These are phyloP conservation scores for Dichotomocladium elegans DNA, from an alignment of 371 early-diverging fungal species.

Conservation along the genomic window DNA sequence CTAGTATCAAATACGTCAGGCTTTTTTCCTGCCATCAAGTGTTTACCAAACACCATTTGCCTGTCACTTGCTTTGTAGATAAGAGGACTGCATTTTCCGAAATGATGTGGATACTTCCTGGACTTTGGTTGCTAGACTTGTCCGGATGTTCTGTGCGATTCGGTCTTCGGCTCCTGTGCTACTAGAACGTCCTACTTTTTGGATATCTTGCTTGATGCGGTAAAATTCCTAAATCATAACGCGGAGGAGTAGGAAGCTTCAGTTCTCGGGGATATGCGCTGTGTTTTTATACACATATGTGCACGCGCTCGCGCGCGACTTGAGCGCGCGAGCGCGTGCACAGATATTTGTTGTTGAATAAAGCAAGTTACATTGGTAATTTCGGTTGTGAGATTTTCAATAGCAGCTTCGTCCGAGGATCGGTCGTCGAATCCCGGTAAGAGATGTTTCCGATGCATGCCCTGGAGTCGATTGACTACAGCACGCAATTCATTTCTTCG, in stretches of 20 bases:
- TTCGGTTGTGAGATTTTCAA: slow-evolving; percentile 74
- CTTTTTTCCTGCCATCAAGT: too few relatives aligned
- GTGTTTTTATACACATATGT: too few relatives aligned
- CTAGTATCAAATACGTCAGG: slow-evolving; percentile 7
- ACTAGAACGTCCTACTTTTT: slow-evolving; percentile 59
- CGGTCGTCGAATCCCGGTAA: slow-evolving; percentile 94
- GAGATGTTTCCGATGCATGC: slow-evolving; percentile 85
- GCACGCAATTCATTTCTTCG: background rate
- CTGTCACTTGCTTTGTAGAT: slow-evolving; percentile 72
- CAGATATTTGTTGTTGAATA: too few relatives aligned
- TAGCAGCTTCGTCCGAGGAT: slow-evolving; percentile 78
- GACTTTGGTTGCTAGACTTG: slow-evolving; percentile 82
- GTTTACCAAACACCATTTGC: background rate
- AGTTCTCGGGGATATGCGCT: too few relatives aligned
- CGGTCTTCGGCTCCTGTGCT: slow-evolving; percentile 44
- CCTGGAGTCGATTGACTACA: slow-evolving; percentile 80
- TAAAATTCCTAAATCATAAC: slow-evolving; percentile 70
- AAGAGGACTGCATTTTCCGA: slow-evolving; percentile 82
- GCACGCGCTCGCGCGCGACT: too few relatives aligned
- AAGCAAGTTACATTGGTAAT: slow-evolving; percentile 70
- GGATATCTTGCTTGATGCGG: slow-evolving; percentile 75
- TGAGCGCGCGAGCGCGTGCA: too few relatives aligned
- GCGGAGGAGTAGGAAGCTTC: too few relatives aligned
- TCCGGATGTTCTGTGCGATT: slow-evolving; percentile 85
- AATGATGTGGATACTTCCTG: slow-evolving; percentile 82